Percentiles rank a stretch among this genome's conserved stretches.
Evolutionary conservation across 306 rosid genomes (phyloP).

Genomic region (Ceratonia siliqua): DNA sequence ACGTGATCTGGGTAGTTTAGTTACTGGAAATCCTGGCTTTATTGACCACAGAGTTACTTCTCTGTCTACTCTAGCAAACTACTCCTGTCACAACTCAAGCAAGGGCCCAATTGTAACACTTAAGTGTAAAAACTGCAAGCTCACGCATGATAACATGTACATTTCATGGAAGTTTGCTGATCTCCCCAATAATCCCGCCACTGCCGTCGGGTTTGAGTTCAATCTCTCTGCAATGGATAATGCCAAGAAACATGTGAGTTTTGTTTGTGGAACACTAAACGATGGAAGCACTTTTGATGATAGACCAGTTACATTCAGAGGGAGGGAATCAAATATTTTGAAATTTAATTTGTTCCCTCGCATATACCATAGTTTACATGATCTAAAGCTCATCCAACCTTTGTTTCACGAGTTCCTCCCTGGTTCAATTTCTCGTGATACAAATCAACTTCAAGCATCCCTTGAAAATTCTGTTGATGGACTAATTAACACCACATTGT

Average conservation of each 20-base stretch:
- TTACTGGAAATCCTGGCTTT: constrained; percentile 80
- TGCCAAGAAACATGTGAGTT: constrained; percentile 59
- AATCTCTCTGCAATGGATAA: constrained; percentile 60
- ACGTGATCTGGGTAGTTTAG: constrained; percentile 65
- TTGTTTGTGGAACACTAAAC: constrained; percentile 73
- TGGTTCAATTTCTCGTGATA: constrained; percentile 70
- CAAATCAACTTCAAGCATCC: constrained; percentile 67
- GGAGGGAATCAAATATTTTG: constrained; percentile 65
- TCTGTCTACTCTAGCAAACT: constrained; percentile 65
- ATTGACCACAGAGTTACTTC: constrained; percentile 60
- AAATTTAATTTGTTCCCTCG: constrained; percentile 84
- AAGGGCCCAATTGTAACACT: constrained; percentile 73
- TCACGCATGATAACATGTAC: constrained; percentile 64
- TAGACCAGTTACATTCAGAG: constrained; percentile 87
- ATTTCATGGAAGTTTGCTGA: constrained; percentile 89
- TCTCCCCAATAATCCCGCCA: constrained; percentile 80
- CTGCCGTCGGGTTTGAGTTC: constrained; percentile 95
- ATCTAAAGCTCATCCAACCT: constrained; percentile 87
- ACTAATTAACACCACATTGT: constrained; percentile 73
- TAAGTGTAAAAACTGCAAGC: constrained; percentile 62
- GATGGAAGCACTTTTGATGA: constrained; percentile 70
- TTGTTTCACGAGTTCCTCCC: constrained; percentile 90
- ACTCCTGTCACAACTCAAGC: constrained; percentile 81
- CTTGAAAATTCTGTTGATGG: constrained; percentile 80
- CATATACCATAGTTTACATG: constrained; percentile 65